Evolutionary conservation across 2,329 filamentous ascomycete species (phyloP), one percentile per base, ranked within the genome.

Genomic region (Colletotrichum spinosum): DNA sequence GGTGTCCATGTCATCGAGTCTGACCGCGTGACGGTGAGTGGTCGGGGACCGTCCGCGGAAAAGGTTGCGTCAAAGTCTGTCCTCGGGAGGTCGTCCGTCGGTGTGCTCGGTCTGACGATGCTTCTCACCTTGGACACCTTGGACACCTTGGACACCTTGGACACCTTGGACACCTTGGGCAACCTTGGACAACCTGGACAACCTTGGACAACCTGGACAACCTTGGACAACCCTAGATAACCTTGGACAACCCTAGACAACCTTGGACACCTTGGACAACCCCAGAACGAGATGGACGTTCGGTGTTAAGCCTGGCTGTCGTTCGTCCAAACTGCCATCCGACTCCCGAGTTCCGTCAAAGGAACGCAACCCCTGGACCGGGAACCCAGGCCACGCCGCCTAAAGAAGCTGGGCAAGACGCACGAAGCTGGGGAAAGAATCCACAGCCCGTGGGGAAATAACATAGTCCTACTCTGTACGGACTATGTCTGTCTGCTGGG

Each of bases 281-380:
- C 0, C 2, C 25, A 25, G 4, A 25, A 4, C 25, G 25, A 25
- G 25, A 25, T 5, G 25, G 25, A 4, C 25, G 25, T 25, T 25
- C 25, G 46, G 52, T 42, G 52, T 52, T 52, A 42, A 50, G 4
- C 25, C 25, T 4, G 6, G 33, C 38, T 49, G 37, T 35, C 15
- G 53, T 63, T 66, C 52, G 2, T 57, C 35, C 8, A 34, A 57
- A 12, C 37, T 63, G 63, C n/a, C 58, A 49, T 66, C 58, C 58
- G 63, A 62, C 59, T 66, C 58, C 63, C 63, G 63, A 53, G 63
- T 63, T 62, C 63, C 52, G 58, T 39, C 25, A 53, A 35, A 8
- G 17, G 13, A 25, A 46, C 44, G 8, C 13, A 17, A 17, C 11
- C 41, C n/a, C 25, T 39, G 39, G 15, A 17, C 35, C 37, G 25